Base-by-base conservation (phyloP, 768 basidiomycete species). In the Coprinopsis marcescibilis region DNA sequence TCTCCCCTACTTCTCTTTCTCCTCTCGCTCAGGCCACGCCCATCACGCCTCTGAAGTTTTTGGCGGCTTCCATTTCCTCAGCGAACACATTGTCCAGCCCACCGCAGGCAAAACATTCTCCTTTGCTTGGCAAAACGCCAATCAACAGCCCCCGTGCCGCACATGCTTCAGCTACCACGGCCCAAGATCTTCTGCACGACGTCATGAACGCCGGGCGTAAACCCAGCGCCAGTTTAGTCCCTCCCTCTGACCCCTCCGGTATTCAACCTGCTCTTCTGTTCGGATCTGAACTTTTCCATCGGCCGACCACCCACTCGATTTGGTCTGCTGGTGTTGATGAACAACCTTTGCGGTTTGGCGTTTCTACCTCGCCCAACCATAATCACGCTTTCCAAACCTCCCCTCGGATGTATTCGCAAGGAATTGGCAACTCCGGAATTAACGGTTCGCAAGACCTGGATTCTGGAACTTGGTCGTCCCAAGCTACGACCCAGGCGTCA, bases 321-420 rank as follows among this genome's bases (percentile, higher is more conserved):
- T 86, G 85, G 85, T 79, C 83, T 3, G 71, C 80, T 12, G 69
- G 75, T 1, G 63, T 66, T 2, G 81, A 80, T 49, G 76, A 78
- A 45, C 65, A 68, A 42, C 56, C 66, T 20, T 55, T 71, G 33
- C 66, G 60, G 37, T 68, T 68, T 42, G 62, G 55, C 30, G 56
- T 60, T 34, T 61, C 60, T n/a, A 30, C 45, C 20, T 48, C 38
- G 24, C 58, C 56, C 13, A 26, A 46, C 26, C 47, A 57, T 45
- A 63, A 61, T 30, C 64, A 65, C 24, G 55, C 56, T 10, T 65
- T 64, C 52, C 67, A 60, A 19, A 60, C 54, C 11, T 61, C 57
- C 13, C 60, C 54, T 3, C 65, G 62, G 23, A 60, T 62, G 42
- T 54, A 52, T 40, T 55, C 61, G 3, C 46, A 46, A 19, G 44